Base-by-base conservation (phyloP, 1,284 basidiomycete genomes). In the Ceratobasidium sp. region DNA sequence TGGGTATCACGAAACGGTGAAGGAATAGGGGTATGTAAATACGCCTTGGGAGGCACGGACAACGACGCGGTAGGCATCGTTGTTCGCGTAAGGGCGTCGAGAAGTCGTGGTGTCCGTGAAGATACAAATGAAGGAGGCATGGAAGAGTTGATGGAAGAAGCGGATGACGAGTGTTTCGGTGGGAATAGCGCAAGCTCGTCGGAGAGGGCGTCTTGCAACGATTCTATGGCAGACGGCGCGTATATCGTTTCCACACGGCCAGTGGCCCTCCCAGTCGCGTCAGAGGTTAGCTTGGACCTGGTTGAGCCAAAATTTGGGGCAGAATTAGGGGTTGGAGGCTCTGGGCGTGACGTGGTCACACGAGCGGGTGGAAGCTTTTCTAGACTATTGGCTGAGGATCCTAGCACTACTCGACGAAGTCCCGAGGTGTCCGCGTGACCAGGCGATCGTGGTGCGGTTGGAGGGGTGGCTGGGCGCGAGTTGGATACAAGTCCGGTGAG, bases 41-140 rank as follows among this genome's bases (percentile, higher is more conserved):
- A 59, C 12, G 61, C 60, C 42, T 59, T 73, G 12, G 54, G 61
- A 36, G 62, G 63, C 9, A 69, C 42, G 0, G 84, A 82, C 8
- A 91, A 79, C 1, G 87, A 87, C 1, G 88, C 82, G 18, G 86
- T 88, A 21, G 91, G 89, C 48, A 90, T 83, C 0, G 89, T 87
- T 1, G 86, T 83, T 60, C 88, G 85, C 8, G 88, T 83, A 59
- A 91, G 84, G 75, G 80, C 83, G 75, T 86, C 85, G 74, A 91
- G 81, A 74, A 88, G 85, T 49, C 86, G 84, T 3, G 88, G 88
- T 1, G 85, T 75, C 70, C 75, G 67, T 11, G 33, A 44, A 1
- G 73, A 54, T 58, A 61, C n/a, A 46, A 61, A 61, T 40, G 72
- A 58, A 56, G 51, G 71, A 36, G 73, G 63, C 56, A 72, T 70